These are phyloP conservation scores for Daldinia bambusicola DNA, from an alignment of 495 filamentous ascomycete species.

Conservation along the genomic window DNA sequence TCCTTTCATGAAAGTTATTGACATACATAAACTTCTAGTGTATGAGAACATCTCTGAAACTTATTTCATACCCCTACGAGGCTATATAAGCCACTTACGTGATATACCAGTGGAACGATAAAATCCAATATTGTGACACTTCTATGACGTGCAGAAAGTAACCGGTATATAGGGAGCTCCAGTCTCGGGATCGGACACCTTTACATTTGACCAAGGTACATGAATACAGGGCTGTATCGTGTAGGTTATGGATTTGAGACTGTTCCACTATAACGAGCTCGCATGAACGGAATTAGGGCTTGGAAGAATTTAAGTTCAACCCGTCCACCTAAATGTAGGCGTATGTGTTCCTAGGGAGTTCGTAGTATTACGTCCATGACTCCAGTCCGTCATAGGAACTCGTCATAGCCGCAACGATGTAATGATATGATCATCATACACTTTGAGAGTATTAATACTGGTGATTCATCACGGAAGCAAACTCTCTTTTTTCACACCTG, in stretches of 20 bases:
- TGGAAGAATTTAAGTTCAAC: background rate
- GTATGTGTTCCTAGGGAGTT: slow-evolving; percentile 1
- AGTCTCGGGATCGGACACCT: background rate
- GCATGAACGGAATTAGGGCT: background rate
- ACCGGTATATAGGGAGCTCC: too few species aligned
- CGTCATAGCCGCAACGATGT: slow-evolving; percentile 14
- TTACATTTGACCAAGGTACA: background rate
- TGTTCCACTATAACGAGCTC: background rate
- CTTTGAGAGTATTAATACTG: background rate
- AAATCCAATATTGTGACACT: background rate
- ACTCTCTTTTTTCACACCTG: background rate
- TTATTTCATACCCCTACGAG: background rate
- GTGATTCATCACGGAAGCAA: slow-evolving; percentile 24
- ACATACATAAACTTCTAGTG: too few species aligned
- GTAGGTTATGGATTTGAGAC: background rate
- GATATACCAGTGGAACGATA: background rate
- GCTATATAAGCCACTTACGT: background rate
- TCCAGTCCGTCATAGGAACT: background rate
- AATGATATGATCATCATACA: slow-evolving; percentile 12
- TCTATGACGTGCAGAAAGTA: background rate
- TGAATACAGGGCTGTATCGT: background rate
- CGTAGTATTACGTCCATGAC: slow-evolving; percentile 3
- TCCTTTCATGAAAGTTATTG: too few species aligned
- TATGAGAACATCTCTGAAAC: background rate
- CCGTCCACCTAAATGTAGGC: background rate